Evolutionary conservation across 2,329 filamentous ascomycete genomes (phyloP), one percentile per base, ranked within the genome.

Genomic region (Pezicula carpinea): DNA sequence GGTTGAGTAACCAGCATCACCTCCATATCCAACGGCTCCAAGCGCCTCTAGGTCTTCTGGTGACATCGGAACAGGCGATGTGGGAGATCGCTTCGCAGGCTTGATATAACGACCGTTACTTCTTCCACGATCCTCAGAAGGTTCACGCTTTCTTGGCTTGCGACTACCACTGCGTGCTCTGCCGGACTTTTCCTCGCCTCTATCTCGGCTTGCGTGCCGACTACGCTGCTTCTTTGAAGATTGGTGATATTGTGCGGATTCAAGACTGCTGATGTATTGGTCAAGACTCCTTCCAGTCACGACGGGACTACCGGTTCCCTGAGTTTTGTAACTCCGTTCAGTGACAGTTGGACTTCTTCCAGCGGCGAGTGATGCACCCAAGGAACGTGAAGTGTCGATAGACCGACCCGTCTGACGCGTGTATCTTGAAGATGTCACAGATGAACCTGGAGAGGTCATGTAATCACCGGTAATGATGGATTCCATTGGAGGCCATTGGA

Each of bases 21-120:
- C 60, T 54, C 47, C 61, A 50, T 52, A 67, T 59, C 59, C 53
- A 38, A 52, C 42, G 26, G 60, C 56, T 52, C 76, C 78, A 42
- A 85, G 66, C 56, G 79, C 83, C 60, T 82, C 80, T 50, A 88
- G 64, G 59, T 96, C 90, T 58, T 96, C 89, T 0, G 90, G 90
- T 3, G 91, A 95, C 91, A 96, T 96, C 3, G 91, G 89, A 2
- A 96, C 78, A 0, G 92, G 92, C 0, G 92, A 96, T 2, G 89
- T 95, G 1, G 92, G 92, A 1, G 92, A 96, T 18, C 87, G 78
- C 67, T 96, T 95, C 11, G 83, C 80, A 15, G 86, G 80, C 60
- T 82, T 85, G 52, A 85, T 89, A 53, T 83, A 85, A 18, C 84
- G 79, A 38, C 79, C 75, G 11, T 77, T 71, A 19, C 76, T 76